Evolutionary conservation across 371 early-diverging fungal species (phyloP).

Genomic region (Blakeslea trispora): DNA sequence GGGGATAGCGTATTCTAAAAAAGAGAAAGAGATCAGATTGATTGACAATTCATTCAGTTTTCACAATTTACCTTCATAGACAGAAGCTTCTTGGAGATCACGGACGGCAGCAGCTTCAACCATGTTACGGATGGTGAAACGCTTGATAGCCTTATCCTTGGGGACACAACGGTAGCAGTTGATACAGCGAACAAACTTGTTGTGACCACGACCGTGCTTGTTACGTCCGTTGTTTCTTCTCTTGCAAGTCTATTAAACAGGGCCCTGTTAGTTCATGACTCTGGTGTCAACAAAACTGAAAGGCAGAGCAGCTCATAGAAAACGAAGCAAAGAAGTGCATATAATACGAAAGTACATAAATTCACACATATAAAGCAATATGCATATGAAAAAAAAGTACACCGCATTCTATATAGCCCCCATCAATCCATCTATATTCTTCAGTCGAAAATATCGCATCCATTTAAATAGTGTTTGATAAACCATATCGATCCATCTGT

Average conservation of each 20-base stretch:
- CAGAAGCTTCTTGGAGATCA: conserved; percentile 95
- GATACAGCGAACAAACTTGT: conserved; percentile 95
- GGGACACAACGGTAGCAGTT: conserved; percentile 98
- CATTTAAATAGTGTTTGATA: not conserved
- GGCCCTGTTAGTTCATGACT: not conserved
- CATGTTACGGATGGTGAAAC: conserved; percentile 97
- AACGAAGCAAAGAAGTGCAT: no score
- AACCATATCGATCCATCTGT: not conserved
- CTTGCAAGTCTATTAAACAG: conserved; percentile 77
- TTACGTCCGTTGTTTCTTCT: conserved; percentile 99
- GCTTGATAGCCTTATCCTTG: conserved; percentile 99
- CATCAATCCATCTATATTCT: no score
- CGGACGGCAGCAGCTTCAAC: conserved; percentile 97
- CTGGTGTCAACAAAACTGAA: not conserved
- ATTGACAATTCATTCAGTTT: no score
- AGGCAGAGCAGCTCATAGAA: no score
- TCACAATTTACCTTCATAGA: conserved; percentile 63
- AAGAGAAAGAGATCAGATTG: no score
- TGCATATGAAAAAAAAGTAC: no score
- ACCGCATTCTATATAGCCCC: no score
- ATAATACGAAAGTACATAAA: no score
- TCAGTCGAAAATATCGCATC: no score
- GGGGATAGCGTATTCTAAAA: conserved; percentile 89
- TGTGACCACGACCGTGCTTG: conserved; percentile 99
- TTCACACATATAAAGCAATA: no score